Base-by-base conservation (phyloP, 2,329 filamentous ascomycete species). In the Colletotrichum viniferum region DNA sequence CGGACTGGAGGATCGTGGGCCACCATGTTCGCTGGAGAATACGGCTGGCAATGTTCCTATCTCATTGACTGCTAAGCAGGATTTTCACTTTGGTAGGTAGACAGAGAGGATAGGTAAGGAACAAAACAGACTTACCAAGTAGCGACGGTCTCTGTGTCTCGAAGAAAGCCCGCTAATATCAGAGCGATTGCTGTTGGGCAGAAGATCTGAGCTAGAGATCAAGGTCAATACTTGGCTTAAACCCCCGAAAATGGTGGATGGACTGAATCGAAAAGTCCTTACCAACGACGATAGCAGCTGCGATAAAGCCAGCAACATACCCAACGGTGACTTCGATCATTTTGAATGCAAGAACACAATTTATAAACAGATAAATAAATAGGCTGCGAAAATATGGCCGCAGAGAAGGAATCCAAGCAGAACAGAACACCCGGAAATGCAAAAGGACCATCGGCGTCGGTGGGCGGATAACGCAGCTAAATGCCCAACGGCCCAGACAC, bases 21-120 rank as follows among this genome's bases (percentile, higher is more conserved):
- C 87, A 88, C 60, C 83, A 79, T 2, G 86, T 85, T 32, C 80
- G 79, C 65, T 87, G 84, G 9, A 88, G 77, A 5, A 81, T 74
- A 5, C 77, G 71, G 2, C 73, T 69, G 16, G 77, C 79, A 8
- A 77, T 71, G 18, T 73, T 79, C 79, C n/a, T n/a, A n/a, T n/a
- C n/a, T n/a, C n/a, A n/a, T n/a, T n/a, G n/a, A n/a, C n/a, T n/a
- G n/a, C n/a, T n/a, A n/a, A n/a, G n/a, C n/a, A n/a, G n/a, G n/a
- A n/a, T n/a, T n/a, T n/a, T n/a, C n/a, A n/a, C n/a, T n/a, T n/a
- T n/a, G n/a, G n/a, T n/a, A n/a, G n/a, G n/a, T n/a, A n/a, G n/a
- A n/a, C n/a, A n/a, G n/a, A n/a, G n/a, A n/a, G n/a, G n/a, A n/a
- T n/a, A n/a, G n/a, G n/a, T n/a, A 4, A 12, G 8, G 3, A 14